phyloP scores from a whole-genome alignment of 2,329 filamentous ascomycete genomes.

The Tympanopsis confertula region DNA sequence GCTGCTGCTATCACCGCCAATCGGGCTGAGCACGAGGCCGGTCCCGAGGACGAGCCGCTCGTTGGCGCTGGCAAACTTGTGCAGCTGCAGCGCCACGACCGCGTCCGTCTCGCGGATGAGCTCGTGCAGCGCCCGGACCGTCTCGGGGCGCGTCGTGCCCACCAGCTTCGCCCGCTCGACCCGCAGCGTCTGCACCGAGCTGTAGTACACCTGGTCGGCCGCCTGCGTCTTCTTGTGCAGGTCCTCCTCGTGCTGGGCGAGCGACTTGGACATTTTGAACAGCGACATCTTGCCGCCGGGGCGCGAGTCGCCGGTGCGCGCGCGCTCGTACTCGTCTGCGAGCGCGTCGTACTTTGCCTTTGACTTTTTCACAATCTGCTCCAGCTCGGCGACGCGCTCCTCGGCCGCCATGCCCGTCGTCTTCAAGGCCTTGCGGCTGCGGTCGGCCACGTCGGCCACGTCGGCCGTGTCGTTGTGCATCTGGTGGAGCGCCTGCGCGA shows the following conservation, averaged over 20 bases:
- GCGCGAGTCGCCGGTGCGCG: slow-evolving; percentile 64
- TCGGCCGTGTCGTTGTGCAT: slow-evolving; percentile 92
- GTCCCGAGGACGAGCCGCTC: too few relatives aligned
- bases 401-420: slow-evolving; percentile 75
- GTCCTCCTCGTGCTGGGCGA: slow-evolving; percentile 86
- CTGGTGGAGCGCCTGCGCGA: slow-evolving; percentile 72
- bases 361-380: slow-evolving; percentile 79
- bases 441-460: slow-evolving; percentile 70
- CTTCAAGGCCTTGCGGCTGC: slow-evolving; percentile 88
- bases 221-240: slow-evolving; percentile 74
- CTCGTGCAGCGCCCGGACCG: slow-evolving; percentile 68
- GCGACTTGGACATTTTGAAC: slow-evolving; percentile 82
- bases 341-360: slow-evolving; percentile 86
- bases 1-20: too few relatives aligned
- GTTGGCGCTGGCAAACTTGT: too few relatives aligned
- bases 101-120: slow-evolving; percentile 81
- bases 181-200: slow-evolving; percentile 71
- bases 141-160: slow-evolving; percentile 64
- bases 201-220: slow-evolving; percentile 76
- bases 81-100: slow-evolving; percentile 76
- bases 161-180: slow-evolving; percentile 65
- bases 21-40: too few relatives aligned
- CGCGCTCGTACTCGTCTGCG: slow-evolving; percentile 87
- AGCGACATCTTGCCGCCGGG: slow-evolving; percentile 66
- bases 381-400: slow-evolving; percentile 74